phyloP scores from a whole-genome alignment of 202 grass and related monocot species.

The Schoenoplectus triqueter region DNA sequence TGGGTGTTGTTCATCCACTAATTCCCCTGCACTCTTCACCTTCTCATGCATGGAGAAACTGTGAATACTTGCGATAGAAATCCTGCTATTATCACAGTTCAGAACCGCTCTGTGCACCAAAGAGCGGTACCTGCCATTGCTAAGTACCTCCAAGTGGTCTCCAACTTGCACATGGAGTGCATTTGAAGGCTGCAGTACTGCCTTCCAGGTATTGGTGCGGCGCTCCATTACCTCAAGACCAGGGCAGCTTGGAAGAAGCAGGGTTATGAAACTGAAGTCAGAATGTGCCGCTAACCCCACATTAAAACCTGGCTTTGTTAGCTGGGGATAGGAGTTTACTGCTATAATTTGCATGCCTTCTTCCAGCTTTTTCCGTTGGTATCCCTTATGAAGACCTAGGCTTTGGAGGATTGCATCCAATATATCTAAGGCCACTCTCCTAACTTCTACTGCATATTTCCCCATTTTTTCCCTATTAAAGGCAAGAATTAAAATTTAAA shows the following conservation, averaged over 20 bases:
- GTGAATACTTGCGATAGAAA: conserved; percentile 84
- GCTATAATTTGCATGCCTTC: conserved; percentile 66
- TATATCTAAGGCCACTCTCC: conserved; percentile 53
- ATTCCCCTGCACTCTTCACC: conserved; percentile 47
- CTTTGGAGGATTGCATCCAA: conserved; percentile 62
- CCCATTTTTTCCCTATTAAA: conserved; percentile 71
- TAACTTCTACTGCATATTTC: conserved; percentile 49
- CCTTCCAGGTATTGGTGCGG: conserved; percentile 45
- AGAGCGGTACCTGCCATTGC: conserved; percentile 61
- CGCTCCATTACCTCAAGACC: conserved; percentile 70
- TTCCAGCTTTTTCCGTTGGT: conserved; percentile 53
- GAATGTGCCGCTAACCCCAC: conserved; percentile 68
- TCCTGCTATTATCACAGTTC: conserved; percentile 39
- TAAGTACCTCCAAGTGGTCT: conserved; percentile 72
- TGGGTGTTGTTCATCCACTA: conserved; percentile 58
- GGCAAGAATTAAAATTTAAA: not conserved
- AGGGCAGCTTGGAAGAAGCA: conserved; percentile 61
- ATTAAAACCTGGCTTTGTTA: conserved; percentile 18
- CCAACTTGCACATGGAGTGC: conserved; percentile 71
- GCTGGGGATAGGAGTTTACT: conserved; percentile 61
- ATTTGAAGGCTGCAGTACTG: conserved; percentile 32
- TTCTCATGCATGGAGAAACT: conserved; percentile 56
- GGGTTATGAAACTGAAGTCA: conserved; percentile 68
- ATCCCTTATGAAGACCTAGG: conserved; percentile 43
- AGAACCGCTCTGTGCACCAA: conserved; percentile 72